These are phyloP conservation scores for Luzula sylvatica DNA, from an alignment of 176 grass and related monocot genomes.

Conservation along the genomic window DNA sequence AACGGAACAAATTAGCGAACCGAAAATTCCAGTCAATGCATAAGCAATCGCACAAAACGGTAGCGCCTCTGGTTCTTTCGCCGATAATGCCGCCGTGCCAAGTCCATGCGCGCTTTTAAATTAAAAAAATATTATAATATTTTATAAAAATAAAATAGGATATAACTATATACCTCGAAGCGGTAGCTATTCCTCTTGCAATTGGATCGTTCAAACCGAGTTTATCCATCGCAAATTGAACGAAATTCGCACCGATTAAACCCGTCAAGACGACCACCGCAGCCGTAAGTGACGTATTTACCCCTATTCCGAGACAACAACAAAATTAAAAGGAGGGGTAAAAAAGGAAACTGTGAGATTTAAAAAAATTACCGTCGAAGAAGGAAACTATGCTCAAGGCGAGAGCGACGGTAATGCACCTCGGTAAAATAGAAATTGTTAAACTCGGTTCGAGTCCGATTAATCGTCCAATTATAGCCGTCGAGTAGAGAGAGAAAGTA, in stretches of 20 bases:
- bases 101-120: slow-evolving; percentile 69
- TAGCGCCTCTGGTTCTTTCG: slow-evolving; percentile 82
- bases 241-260: slow-evolving; percentile 88
- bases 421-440: slow-evolving; percentile 74
- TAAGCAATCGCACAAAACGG: slow-evolving; percentile 96
- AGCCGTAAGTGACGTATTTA: slow-evolving; percentile 74
- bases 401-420: slow-evolving; percentile 84
- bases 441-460: slow-evolving; percentile 57
- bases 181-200: slow-evolving; percentile 79
- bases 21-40: slow-evolving; percentile 68
- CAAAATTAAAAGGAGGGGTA: background rate
- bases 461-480: slow-evolving; percentile 63
- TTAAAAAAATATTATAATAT: background rate
- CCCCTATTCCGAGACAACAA: slow-evolving; percentile 37
- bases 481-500: slow-evolving; percentile 75
- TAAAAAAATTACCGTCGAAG: slow-evolving; percentile 57
- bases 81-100: slow-evolving; percentile 82
- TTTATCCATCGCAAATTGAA: slow-evolving; percentile 73
- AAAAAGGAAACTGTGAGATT: background rate
- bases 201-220: slow-evolving; percentile 82
- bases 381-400: slow-evolving; percentile 91
- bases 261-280: slow-evolving; percentile 85
- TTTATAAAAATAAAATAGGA: background rate
- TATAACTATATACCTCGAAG: slow-evolving; percentile 75
- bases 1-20: slow-evolving; percentile 61